Base-by-base conservation (phyloP, 495 filamentous ascomycete genomes). In the Hypomontagnella monticulosa region DNA sequence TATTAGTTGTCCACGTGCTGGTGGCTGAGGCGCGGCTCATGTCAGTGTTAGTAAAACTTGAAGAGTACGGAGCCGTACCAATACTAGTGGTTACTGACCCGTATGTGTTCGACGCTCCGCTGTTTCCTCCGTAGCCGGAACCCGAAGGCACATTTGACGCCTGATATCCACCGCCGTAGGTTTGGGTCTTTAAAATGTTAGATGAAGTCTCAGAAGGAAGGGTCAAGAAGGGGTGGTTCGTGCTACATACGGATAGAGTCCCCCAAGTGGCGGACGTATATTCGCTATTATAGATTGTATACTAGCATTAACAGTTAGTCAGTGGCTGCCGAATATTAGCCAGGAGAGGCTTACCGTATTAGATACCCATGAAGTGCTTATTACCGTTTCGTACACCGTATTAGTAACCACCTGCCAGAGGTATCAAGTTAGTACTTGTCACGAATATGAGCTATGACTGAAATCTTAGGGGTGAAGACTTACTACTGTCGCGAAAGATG, bases 1-100 rank as follows among this genome's bases (percentile, higher is more conserved):
- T 32, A 40, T 56, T 63, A 68, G 65, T 49, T 16, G 36, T 54
- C 53, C 15, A 38, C 19, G 52, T 63, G 0, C 33, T 14, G 53
- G 65, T 14, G 59, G 43, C 65, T 68, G 54, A 68, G 54, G 58
- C 40, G 54, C n/a, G 65, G 59, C 65, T 68, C 65, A 63, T 63
- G 65, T 68, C 65, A 68, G 65, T 68, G 65, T 68, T 68, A 68
- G 65, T 68, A 68, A 68, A 46, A 63, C 54, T 62, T 54, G 43
- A 59, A 68, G 65, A 59, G 65, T 68, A 68, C 65, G 54, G 65
- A 63, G 65, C 59, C 65, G 65, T 68, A 68, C 65, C 65, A 68
- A 15, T 59, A 63, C 20, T 55, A 68, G 65, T 68, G 65, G 18
- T 55, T 59, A 68, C 65, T 68, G 65, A 68, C 65, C 65, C 65